Evolutionary conservation across 495 filamentous ascomycete genomes (phyloP).

Genomic region (Penicillium verhagenii): DNA sequence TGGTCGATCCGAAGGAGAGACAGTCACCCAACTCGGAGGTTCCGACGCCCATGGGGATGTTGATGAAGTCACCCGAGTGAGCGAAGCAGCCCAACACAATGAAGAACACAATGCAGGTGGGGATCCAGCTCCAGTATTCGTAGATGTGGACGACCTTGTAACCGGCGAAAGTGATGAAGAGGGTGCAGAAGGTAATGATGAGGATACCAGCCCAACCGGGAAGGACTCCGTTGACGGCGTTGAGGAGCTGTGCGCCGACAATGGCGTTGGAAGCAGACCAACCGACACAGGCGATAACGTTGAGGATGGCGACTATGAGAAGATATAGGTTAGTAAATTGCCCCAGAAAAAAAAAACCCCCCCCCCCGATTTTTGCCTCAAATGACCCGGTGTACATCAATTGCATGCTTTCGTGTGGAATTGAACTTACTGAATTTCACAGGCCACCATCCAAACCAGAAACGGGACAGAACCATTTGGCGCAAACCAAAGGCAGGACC

Average conservation of each 20-base stretch:
- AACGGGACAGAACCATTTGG: slow-evolving; percentile 83
- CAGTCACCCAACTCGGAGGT: slow-evolving; percentile 60
- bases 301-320: slow-evolving; percentile 64
- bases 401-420: too few species aligned
- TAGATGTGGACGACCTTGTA: slow-evolving; percentile 81
- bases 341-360: too few species aligned
- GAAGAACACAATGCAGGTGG: slow-evolving; percentile 73
- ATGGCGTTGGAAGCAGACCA: slow-evolving; percentile 78
- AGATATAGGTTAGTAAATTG: too few species aligned
- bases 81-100: slow-evolving; percentile 73
- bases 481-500: slow-evolving; percentile 75
- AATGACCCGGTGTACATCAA: background rate
- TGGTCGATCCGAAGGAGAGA: slow-evolving; percentile 69
- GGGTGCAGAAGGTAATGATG: slow-evolving; percentile 69
- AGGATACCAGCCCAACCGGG: slow-evolving; percentile 77
- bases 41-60: slow-evolving; percentile 63
- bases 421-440: slow-evolving; percentile 72
- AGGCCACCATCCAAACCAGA: slow-evolving; percentile 74
- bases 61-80: slow-evolving; percentile 69
- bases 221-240: slow-evolving; percentile 69
- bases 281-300: slow-evolving; percentile 73
- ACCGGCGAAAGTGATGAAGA: slow-evolving; percentile 70
- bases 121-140: slow-evolving; percentile 79
- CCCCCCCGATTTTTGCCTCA: too few species aligned
- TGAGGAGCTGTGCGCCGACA: slow-evolving; percentile 77